Percentiles rank a stretch among this genome's conserved stretches.
Evolutionary conservation across 2,329 filamentous ascomycete species (phyloP).

Genomic region (Penicillium crustosum): DNA sequence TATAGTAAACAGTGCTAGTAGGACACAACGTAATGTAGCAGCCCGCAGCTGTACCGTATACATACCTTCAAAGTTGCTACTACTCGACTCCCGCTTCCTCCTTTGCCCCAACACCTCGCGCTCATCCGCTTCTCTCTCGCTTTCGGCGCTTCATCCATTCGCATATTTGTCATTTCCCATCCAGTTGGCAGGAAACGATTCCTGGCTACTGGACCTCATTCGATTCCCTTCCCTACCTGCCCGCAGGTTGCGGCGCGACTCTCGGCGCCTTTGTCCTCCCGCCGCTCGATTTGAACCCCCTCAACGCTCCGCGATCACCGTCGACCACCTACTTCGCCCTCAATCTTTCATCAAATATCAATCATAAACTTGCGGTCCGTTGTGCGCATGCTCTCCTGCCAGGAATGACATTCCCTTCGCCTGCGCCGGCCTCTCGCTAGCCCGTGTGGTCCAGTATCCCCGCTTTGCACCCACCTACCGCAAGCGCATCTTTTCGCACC

Average conservation of each 20-base stretch:
- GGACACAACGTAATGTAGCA: constrained; percentile 4
- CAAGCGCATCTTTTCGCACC: constrained; percentile 32
- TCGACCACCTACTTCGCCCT: constrained; percentile 19
- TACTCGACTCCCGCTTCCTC: constrained; percentile 26
- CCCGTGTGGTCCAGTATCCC: constrained; percentile 44
- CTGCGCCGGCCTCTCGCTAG: constrained; percentile 42
- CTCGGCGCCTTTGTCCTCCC: constrained; percentile 29
- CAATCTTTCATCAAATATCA: constrained; percentile 23
- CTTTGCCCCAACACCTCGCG: constrained; percentile 19
- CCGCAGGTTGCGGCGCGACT: constrained; percentile 28
- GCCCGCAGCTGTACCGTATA: constrained; percentile 19
- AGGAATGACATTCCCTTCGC: constrained; percentile 44
- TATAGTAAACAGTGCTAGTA: not conserved
- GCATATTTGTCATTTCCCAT: constrained; percentile 9
- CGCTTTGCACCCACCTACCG: constrained; percentile 43
- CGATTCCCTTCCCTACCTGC: constrained; percentile 15
- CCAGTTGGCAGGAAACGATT: constrained; percentile 22
- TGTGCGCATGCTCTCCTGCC: constrained; percentile 30
- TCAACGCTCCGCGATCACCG: constrained; percentile 26
- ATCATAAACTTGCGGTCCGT: constrained; percentile 23
- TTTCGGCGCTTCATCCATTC: constrained; percentile 21
- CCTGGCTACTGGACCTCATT: constrained; percentile 24
- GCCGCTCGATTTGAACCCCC: constrained; percentile 29
- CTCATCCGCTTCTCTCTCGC: constrained; percentile 18
- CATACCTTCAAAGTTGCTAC: constrained; percentile 20